These are phyloP conservation scores for Isabelozyma heimii DNA, from an alignment of 805 yeast species.

Conservation along the genomic window DNA sequence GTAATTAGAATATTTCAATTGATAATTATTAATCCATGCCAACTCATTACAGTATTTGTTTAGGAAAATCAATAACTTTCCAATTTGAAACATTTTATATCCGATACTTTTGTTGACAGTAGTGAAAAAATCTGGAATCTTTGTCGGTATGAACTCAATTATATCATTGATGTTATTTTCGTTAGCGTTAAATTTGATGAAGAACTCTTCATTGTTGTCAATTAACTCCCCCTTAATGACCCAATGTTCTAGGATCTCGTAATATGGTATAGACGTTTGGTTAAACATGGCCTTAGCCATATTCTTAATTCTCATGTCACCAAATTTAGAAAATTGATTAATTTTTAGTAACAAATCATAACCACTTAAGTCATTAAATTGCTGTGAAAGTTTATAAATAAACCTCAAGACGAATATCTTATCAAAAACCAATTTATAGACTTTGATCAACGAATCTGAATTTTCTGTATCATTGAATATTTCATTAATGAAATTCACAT, in stretches of 20 bases:
- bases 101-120: slow-evolving; percentile 29
- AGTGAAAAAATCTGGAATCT: slow-evolving; percentile 47
- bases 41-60: slow-evolving; percentile 64
- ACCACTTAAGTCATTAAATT: slow-evolving; percentile 34
- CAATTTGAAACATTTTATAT: slow-evolving; percentile 57
- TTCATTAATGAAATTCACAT: slow-evolving; percentile 34
- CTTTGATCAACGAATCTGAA: slow-evolving; percentile 20
- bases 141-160: slow-evolving; percentile 26
- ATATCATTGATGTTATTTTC: slow-evolving; percentile 32
- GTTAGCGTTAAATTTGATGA: slow-evolving; percentile 37
- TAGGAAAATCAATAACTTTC: slow-evolving; percentile 67
- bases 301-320: slow-evolving; percentile 53
- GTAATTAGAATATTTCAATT: slow-evolving; percentile 27
- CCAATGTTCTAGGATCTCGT: slow-evolving; percentile 64
- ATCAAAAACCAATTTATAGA: slow-evolving; percentile 44
- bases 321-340: slow-evolving; percentile 52
- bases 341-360: slow-evolving; percentile 56
- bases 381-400: slow-evolving; percentile 42
- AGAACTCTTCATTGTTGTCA: slow-evolving; percentile 61
- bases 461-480: slow-evolving; percentile 20
- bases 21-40: slow-evolving; percentile 55
- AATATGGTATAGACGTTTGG: slow-evolving; percentile 56
- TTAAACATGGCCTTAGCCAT: slow-evolving; percentile 45
- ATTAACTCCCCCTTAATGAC: slow-evolving; percentile 60
- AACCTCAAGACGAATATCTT: slow-evolving; percentile 59